Evolutionary conservation across 192 early-diverging fungal genomes (phyloP).

Genomic region (Entomortierella lignicola): DNA sequence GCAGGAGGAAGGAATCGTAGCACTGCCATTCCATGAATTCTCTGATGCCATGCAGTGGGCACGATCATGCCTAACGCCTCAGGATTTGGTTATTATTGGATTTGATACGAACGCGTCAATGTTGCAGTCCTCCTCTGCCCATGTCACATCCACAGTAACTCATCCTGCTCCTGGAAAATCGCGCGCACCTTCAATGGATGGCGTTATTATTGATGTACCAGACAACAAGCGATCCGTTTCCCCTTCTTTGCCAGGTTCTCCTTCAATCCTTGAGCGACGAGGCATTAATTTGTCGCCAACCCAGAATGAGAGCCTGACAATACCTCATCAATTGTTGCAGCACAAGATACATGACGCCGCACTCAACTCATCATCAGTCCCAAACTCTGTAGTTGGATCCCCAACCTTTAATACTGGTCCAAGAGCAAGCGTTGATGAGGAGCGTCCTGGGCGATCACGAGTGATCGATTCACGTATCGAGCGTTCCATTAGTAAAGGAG

Average conservation of each 20-base stretch:
- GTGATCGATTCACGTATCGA: background rate
- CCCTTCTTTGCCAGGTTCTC: background rate
- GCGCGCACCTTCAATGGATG: conserved; percentile 26
- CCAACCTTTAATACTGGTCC: background rate
- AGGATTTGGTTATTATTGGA: conserved; percentile 43
- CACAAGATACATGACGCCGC: background rate
- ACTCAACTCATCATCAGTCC: background rate
- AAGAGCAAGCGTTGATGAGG: conserved; percentile 10
- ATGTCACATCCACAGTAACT: background rate
- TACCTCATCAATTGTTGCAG: background rate
- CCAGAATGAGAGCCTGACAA: background rate
- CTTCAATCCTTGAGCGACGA: conserved; percentile 40
- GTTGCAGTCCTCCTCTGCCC: background rate
- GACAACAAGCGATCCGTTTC: background rate
- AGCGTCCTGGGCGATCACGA: background rate
- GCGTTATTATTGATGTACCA: background rate
- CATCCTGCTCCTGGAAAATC: background rate
- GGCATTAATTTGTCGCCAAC: conserved; percentile 24
- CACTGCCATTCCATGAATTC: conserved; percentile 32
- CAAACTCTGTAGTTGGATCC: conserved; percentile 1
- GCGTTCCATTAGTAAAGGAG: conserved; percentile 2
- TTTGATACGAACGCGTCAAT: conserved; percentile 16
- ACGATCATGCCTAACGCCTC: conserved; percentile 24
- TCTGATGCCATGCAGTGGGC: conserved; percentile 40
- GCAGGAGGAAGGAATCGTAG: conserved; percentile 26